A percentile compares a stretch with the other conserved stretches of the same genome.
phyloP scores from a whole-genome alignment of 768 basidiomycete species.

The Termitomyces sp. region DNA sequence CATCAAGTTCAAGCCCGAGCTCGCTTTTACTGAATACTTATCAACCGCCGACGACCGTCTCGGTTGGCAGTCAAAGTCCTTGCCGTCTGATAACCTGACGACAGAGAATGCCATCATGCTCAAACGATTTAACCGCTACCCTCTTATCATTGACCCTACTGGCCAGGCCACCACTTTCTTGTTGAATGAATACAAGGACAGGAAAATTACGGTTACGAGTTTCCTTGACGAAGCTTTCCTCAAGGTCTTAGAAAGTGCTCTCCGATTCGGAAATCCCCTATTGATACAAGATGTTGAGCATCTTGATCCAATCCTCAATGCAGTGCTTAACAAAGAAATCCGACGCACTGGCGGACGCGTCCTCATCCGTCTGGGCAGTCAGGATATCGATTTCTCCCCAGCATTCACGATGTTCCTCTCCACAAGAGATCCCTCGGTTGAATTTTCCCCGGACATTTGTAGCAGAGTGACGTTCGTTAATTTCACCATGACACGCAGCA shows the following conservation, averaged over 20 bases:
- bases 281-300: slow-evolving; percentile 98
- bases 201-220: slow-evolving; percentile 97
- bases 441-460: slow-evolving; percentile 98
- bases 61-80: slow-evolving; percentile 90
- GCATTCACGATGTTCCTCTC: slow-evolving; percentile 99
- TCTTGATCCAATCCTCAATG: slow-evolving; percentile 95
- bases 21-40: slow-evolving; percentile 91
- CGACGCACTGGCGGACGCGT: slow-evolving; percentile 95
- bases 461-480: slow-evolving; percentile 95
- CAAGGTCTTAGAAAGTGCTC: slow-evolving; percentile 96
- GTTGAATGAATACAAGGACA: slow-evolving; percentile 89
- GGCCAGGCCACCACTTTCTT: slow-evolving; percentile 96
- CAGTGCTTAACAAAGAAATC: slow-evolving; percentile 95
- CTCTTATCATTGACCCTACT: slow-evolving; percentile 95
- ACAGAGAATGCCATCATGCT: slow-evolving; percentile 99
- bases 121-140: slow-evolving; percentile 95
- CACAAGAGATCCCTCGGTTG: slow-evolving; percentile 93
- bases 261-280: slow-evolving; percentile 96
- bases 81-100: slow-evolving; percentile 94
- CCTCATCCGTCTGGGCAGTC: slow-evolving; percentile 91
- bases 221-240: slow-evolving; percentile 99
- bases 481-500: slow-evolving; percentile 98
- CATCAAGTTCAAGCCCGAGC: slow-evolving; percentile 88
- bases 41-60: slow-evolving; percentile 96
- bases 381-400: slow-evolving; percentile 99